A percentile compares a stretch with the other conserved stretches of the same genome.
Evolutionary conservation across 2,329 filamentous ascomycete species (phyloP).

Genomic region (Diplodia intermedia): DNA sequence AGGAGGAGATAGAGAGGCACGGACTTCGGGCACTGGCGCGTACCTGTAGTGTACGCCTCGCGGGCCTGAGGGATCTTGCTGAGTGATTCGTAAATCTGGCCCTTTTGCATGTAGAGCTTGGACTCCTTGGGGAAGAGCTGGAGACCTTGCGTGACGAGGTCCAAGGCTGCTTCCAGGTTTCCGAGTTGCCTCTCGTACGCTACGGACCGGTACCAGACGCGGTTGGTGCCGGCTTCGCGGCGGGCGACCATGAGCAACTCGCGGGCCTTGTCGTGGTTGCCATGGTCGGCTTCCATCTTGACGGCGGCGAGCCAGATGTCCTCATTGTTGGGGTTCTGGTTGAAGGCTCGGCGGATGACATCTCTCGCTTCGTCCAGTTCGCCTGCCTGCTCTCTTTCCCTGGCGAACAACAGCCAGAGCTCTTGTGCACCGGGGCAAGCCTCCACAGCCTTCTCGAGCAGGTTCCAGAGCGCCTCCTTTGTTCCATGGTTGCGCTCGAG

Average conservation of each 20-base stretch:
- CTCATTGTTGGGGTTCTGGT: conserved; percentile 95
- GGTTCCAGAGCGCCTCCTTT: conserved; percentile 79
- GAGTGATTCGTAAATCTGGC: conserved; percentile 90
- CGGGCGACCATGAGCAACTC: conserved; percentile 82
- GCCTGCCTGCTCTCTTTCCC: conserved; percentile 90
- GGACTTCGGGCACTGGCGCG: conserved; percentile 82
- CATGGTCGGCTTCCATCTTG: conserved; percentile 91
- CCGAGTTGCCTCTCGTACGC: conserved; percentile 88
- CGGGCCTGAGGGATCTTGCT: conserved; percentile 82
- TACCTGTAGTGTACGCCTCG: conserved; percentile 87
- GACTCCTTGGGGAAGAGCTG: conserved; percentile 83
- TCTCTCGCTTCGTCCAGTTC: conserved; percentile 85
- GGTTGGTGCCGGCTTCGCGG: conserved; percentile 88
- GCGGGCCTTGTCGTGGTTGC: conserved; percentile 80
- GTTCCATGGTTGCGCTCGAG: conserved; percentile 88
- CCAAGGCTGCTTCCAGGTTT: conserved; percentile 79
- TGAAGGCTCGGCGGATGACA: conserved; percentile 88
- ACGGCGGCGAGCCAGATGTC: conserved; percentile 98
- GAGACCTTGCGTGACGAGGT: conserved; percentile 85
- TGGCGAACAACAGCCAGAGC: conserved; percentile 93
- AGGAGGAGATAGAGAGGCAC: conserved; percentile 91
- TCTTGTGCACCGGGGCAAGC: conserved; percentile 90
- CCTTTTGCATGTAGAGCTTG: conserved; percentile 99
- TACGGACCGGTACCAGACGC: conserved; percentile 96
- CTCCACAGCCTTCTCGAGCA: conserved; percentile 92